Evolutionary conservation across 2,329 filamentous ascomycete genomes (phyloP).

Genomic region (Stachybotrys echinatus): DNA sequence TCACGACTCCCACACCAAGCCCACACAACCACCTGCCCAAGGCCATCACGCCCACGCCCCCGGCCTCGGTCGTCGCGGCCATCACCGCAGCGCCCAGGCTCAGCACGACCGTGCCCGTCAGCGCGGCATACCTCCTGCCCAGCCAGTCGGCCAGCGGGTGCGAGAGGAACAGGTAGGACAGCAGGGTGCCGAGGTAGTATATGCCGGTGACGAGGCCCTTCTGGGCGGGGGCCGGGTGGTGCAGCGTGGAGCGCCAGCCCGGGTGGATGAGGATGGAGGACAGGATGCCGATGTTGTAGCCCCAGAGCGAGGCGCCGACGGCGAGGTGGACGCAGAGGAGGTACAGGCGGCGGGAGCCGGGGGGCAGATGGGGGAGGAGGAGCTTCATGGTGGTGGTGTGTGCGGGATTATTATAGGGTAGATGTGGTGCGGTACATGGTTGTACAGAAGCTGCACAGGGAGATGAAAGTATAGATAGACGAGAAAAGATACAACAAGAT

Average conservation of each 20-base stretch:
- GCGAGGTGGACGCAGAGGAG: constrained; percentile 46
- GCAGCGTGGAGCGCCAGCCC: constrained; percentile 43
- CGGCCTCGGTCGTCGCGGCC: constrained; percentile 34
- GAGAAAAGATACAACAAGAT: too few relatives aligned
- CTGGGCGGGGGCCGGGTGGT: constrained; percentile 35
- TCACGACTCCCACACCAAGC: constrained; percentile 48
- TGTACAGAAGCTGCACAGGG: too few relatives aligned
- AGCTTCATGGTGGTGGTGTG: background rate
- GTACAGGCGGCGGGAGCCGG: constrained; percentile 31
- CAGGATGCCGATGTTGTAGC: constrained; percentile 17
- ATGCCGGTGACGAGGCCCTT: constrained; percentile 50
- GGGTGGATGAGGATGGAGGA: constrained; percentile 43
- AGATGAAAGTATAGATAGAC: too few relatives aligned
- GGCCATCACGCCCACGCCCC: constrained; percentile 40
- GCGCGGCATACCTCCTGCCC: constrained; percentile 45
- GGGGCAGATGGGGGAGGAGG: constrained; percentile 1
- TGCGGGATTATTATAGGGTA: too few relatives aligned
- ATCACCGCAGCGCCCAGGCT: constrained; percentile 45
- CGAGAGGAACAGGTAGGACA: constrained; percentile 49
- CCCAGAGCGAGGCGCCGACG: constrained; percentile 39
- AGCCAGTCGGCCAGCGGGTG: constrained; percentile 44
- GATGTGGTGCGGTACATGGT: too few relatives aligned
- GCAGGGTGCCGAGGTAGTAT: constrained; percentile 53
- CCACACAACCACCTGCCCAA: constrained; percentile 47
- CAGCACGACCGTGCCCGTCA: constrained; percentile 39